phyloP scores from a whole-genome alignment of 1,284 basidiomycete genomes.

The Boletus smithii region DNA sequence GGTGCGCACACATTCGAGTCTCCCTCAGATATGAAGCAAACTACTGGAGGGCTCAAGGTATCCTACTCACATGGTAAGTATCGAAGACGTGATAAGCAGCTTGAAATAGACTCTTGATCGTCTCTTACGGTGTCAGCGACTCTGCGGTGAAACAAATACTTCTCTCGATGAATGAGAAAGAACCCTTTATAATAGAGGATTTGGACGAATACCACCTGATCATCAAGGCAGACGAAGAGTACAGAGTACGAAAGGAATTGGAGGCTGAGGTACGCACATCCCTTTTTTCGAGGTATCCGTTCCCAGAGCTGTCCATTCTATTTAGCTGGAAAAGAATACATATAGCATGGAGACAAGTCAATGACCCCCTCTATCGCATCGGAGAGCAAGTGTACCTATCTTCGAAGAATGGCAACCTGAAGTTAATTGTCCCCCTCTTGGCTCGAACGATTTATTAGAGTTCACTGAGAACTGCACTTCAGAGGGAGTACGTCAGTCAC shows the following conservation, averaged over 20 bases:
- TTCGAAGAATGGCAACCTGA: neutral
- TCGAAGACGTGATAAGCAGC: neutral
- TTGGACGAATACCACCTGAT: slow-evolving; percentile 83
- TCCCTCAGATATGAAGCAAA: slow-evolving; percentile 5
- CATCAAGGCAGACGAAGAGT: slow-evolving; percentile 79
- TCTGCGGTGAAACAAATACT: slow-evolving; percentile 89
- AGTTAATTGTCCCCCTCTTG: neutral
- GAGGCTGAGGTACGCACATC: slow-evolving; percentile 62
- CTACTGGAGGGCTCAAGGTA: slow-evolving; percentile 42
- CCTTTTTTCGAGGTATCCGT: neutral
- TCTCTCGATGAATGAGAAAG: slow-evolving; percentile 75
- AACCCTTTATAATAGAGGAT: slow-evolving; percentile 82
- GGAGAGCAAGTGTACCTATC: neutral
- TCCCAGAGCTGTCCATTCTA: neutral
- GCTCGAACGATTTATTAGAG: neutral
- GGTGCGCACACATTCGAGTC: slow-evolving; percentile 36
- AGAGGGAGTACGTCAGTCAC: neutral
- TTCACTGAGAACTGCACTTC: neutral
- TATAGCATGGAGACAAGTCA: slow-evolving; percentile 38
- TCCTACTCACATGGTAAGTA: slow-evolving; percentile 71
- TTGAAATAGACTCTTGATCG: neutral
- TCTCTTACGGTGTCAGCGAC: slow-evolving; percentile 51
- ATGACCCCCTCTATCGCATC: slow-evolving; percentile 1
- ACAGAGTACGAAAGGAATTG: slow-evolving; percentile 65
- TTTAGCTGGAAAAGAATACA: slow-evolving; percentile 40